These are phyloP conservation scores for Picochlorum sp. DNA, from an alignment of 139 green algal species.

Conservation along the genomic window DNA sequence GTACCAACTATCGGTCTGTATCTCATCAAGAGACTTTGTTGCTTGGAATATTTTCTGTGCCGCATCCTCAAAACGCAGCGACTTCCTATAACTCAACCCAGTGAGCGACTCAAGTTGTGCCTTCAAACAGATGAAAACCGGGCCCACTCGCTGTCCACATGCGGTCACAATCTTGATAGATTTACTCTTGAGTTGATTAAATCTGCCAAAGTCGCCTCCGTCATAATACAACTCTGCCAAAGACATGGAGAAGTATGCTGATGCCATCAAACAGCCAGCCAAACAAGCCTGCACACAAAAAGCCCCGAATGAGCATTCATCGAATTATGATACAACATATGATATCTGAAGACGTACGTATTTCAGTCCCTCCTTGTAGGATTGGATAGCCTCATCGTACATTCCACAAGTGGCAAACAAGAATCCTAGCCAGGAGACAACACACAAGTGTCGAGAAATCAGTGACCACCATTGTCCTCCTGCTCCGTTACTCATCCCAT, in stretches of 20 bases:
- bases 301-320: too few relatives aligned
- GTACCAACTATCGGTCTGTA: neutral
- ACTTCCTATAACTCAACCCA: neutral
- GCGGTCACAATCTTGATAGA: too few relatives aligned
- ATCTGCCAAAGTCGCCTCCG: too few relatives aligned
- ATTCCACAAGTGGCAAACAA: conserved; percentile 38
- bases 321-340: neutral
- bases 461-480: conserved; percentile 30
- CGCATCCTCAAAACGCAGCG: neutral
- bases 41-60: neutral
- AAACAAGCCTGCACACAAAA: too few relatives aligned
- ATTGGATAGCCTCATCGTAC: conserved; percentile 37
- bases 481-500: too few relatives aligned
- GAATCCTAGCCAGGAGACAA: conserved; percentile 34
- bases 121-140: too few relatives aligned
- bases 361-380: conserved; percentile 35
- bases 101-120: too few relatives aligned
- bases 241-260: too few relatives aligned
- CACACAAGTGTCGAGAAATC: conserved; percentile 21
- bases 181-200: too few relatives aligned
- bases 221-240: too few relatives aligned
- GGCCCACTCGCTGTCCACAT: too few relatives aligned
- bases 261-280: too few relatives aligned
- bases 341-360: conserved; percentile 15
- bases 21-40: neutral